Evolutionary conservation across 805 yeast genomes (phyloP), one percentile per base, ranked within the genome.

Genomic region (Yarrowia divulgata): DNA sequence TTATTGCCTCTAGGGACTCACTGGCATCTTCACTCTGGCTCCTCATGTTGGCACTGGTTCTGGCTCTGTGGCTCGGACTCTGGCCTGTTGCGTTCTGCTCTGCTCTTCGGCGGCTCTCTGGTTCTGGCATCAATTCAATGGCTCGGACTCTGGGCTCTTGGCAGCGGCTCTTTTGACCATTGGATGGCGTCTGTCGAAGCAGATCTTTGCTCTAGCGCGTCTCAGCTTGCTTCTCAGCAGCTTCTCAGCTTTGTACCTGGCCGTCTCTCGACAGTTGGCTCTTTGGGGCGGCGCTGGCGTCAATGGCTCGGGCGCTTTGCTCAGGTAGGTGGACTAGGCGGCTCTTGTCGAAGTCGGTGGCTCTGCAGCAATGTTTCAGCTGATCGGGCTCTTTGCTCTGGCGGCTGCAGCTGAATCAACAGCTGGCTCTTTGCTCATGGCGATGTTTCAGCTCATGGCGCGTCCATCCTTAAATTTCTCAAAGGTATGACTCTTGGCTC

Each of bases 191-290:
- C 58, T 52, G 57, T 52, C 58, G 4, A 7, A 2, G 57, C 58
- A 52, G 58, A 52, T 52, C 58, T 37, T 52, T 52, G 58, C 58
- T 52, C 58, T 52, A 52, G 57, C 29, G 58, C 58, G 43, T 54
- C 43, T 54, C 58, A 54, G 58, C 43, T 48, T 5, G 55, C 54
- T 49, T 23, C 37, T 14, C 37, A 19, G 54, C 54, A 13, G 43
- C 58, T 54, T 54, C 58, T 54, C 58, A 13, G 58, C 58, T 54
- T 23, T 54, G 34, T 35, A 54, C 58, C 58, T 54, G 58, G 58
- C 58, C 58, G 58, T 54, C 58, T 54, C 58, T 18, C 58, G 58
- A 54, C 58, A 54, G 60, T 54, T 39, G 60, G 45, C 60, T 54
- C 60, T 54, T 23, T 54, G 60, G 60, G 45, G 60, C 45, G 60